Conservation (phyloP, 208 protist genomes). For the Trypanosoma avium region DNA sequence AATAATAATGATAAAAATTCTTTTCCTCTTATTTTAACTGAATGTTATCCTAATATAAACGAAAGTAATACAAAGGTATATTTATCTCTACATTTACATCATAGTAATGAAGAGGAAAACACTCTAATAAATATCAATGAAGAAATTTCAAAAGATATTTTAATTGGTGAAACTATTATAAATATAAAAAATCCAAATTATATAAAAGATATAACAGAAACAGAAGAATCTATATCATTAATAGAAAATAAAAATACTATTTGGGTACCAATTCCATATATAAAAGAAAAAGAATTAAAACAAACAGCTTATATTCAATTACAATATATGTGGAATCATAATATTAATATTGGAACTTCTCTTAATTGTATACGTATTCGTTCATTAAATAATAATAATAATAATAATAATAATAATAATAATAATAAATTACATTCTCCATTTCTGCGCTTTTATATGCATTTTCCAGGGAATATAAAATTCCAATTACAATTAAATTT, state of each 20-base stretch:
- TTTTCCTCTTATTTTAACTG: not conserved
- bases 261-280: constrained; percentile 10
- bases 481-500: no score
- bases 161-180: not conserved
- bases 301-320: constrained; percentile 10
- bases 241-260: not conserved
- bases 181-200: no score
- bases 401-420: not conserved
- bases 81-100: not conserved
- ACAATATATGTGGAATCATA: constrained; percentile 13
- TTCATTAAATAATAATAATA: not conserved
- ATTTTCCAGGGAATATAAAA: no score
- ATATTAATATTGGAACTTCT: constrained; percentile 10
- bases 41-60: not conserved
- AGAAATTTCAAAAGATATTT: not conserved
- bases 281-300: not conserved
- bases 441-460: no score
- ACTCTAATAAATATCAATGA: not conserved
- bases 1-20: not conserved
- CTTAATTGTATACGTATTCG: constrained; percentile 13
- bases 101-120: not conserved
- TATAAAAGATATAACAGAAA: not conserved
- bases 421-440: no score
- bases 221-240: not conserved
- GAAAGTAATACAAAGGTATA: not conserved